Percentiles rank a stretch among this genome's conserved stretches.
phyloP scores from a whole-genome alignment of 371 early-diverging fungal genomes.

The Rhizomucor miehei region DNA sequence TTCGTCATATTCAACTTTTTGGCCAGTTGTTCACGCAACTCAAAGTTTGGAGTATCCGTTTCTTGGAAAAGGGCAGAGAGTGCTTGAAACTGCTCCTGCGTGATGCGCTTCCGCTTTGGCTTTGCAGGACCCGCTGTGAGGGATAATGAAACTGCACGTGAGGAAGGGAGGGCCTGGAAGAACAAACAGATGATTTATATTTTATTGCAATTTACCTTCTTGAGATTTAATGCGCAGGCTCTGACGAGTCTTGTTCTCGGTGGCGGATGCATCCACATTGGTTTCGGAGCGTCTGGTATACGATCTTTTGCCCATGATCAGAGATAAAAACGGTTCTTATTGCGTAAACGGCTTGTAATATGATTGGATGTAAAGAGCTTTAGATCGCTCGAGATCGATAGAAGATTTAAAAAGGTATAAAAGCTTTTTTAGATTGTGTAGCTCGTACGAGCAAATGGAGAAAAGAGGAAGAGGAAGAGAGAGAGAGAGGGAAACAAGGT shows the following conservation, averaged over 20 bases:
- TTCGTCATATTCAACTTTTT: constrained; percentile 88
- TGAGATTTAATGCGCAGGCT: constrained; percentile 36
- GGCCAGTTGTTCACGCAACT: constrained; percentile 81
- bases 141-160: constrained; percentile 1
- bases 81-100: constrained; percentile 69
- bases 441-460: constrained; percentile 5
- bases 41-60: constrained; percentile 86
- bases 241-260: constrained; percentile 14
- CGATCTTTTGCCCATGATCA: constrained; percentile 1
- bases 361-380: neutral
- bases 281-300: neutral
- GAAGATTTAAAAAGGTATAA: neutral
- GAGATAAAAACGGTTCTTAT: neutral
- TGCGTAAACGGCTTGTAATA: neutral
- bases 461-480: constrained; percentile 9
- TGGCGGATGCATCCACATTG: neutral
- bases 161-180: neutral
- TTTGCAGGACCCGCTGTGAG: constrained; percentile 20
- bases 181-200: constrained; percentile 2
- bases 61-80: constrained; percentile 66
- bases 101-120: constrained; percentile 74
- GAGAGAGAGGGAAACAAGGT: constrained; percentile 9
- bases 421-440: neutral
- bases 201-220: constrained; percentile 24
- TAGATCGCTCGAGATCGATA: neutral